Conservation (phyloP, 371 early-diverging fungal genomes). For the Massospora cicadina region DNA sequence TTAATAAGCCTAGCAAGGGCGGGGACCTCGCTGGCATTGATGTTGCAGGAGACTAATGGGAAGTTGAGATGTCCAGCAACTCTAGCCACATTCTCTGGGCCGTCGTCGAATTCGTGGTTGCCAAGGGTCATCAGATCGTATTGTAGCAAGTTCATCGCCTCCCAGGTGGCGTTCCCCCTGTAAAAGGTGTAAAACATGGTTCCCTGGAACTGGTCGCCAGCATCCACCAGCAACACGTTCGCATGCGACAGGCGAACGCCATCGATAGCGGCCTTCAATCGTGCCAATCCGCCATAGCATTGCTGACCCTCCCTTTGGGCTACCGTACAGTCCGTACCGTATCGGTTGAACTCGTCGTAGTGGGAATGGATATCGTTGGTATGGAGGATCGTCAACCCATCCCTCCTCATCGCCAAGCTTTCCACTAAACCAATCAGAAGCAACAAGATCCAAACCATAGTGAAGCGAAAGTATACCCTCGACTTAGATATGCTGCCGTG, state of each 20-base stretch:
- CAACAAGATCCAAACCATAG: neutral
- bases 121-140: slow-evolving; percentile 41
- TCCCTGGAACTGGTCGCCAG: slow-evolving; percentile 43
- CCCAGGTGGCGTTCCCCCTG: slow-evolving; percentile 27
- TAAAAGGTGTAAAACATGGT: slow-evolving; percentile 37
- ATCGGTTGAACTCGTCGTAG: slow-evolving; percentile 29
- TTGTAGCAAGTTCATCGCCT: slow-evolving; percentile 31
- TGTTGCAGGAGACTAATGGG: slow-evolving; percentile 46
- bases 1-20: slow-evolving; percentile 26
- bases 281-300: slow-evolving; percentile 40
- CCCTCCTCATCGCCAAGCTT: neutral
- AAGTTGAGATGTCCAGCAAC: slow-evolving; percentile 30
- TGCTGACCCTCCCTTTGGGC: slow-evolving; percentile 17
- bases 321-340: slow-evolving; percentile 29
- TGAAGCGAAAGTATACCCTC: too few species aligned
- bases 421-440: too few species aligned
- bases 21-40: slow-evolving; percentile 23
- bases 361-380: slow-evolving; percentile 50
- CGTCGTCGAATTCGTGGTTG: slow-evolving; percentile 55
- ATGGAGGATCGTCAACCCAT: slow-evolving; percentile 24
- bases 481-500: too few species aligned
- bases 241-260: slow-evolving; percentile 20
- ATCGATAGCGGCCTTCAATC: slow-evolving; percentile 31
- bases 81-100: slow-evolving; percentile 25
- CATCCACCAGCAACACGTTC: slow-evolving; percentile 35